Evolutionary conservation across 257 asterid species (phyloP).

Genomic region (Solanum corneliomulleri): DNA sequence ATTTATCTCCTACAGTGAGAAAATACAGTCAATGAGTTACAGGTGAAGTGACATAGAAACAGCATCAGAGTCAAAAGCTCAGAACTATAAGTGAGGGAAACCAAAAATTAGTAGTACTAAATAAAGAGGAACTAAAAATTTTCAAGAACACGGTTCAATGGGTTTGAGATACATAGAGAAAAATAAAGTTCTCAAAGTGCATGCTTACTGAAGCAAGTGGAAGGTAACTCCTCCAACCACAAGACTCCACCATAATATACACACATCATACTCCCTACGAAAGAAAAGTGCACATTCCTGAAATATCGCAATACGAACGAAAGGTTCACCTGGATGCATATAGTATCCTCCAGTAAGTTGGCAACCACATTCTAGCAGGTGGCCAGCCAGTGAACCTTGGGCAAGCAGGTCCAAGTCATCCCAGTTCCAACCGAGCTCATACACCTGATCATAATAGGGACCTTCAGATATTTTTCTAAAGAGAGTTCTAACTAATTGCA

Average conservation of each 20-base stretch:
- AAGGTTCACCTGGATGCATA: constrained; percentile 81
- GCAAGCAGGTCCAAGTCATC: constrained; percentile 67
- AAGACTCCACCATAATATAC: neutral
- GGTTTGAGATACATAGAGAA: neutral
- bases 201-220: neutral
- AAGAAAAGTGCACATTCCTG: neutral
- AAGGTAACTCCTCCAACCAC: neutral
- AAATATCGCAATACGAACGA: neutral
- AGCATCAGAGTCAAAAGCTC: neutral
- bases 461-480: neutral
- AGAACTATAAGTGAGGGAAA: neutral
- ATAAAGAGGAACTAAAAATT: neutral
- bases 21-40: neutral
- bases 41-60: neutral
- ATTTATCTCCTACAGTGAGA: constrained; percentile 51
- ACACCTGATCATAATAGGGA: constrained; percentile 34
- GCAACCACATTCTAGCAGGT: constrained; percentile 96
- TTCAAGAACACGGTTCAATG: neutral
- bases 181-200: neutral
- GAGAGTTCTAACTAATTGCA: neutral
- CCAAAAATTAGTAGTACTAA: neutral
- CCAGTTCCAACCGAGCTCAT: constrained; percentile 99
- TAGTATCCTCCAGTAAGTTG: constrained; percentile 98
- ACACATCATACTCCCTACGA: neutral
- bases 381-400: constrained; percentile 93